Evolutionary conservation across 805 yeast species (phyloP).

Genomic region (Cyberlindnera mrakii): DNA sequence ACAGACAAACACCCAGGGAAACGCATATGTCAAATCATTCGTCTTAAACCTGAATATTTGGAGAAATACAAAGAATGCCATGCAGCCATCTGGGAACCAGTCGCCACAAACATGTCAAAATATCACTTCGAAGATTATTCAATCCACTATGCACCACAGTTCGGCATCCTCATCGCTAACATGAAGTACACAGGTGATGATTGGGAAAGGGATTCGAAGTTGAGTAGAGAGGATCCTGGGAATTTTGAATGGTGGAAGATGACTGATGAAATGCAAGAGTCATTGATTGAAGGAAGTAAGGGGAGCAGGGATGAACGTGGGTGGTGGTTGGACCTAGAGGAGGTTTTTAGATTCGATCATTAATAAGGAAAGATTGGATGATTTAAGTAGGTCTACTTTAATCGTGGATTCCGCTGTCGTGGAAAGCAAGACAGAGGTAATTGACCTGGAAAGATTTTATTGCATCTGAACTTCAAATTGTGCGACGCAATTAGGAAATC

Average conservation of each 20-base stretch:
- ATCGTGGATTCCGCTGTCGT: neutral
- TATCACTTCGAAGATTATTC: slow-evolving; percentile 38
- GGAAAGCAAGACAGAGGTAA: too few species aligned
- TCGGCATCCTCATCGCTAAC: slow-evolving; percentile 29
- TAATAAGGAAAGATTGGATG: neutral
- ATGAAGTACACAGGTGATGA: slow-evolving; percentile 34
- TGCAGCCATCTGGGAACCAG: slow-evolving; percentile 26
- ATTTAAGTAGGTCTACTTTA: neutral
- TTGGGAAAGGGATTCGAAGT: slow-evolving; percentile 30
- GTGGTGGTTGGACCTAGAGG: slow-evolving; percentile 34
- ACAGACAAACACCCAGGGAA: slow-evolving; percentile 27
- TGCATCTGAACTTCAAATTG: too few species aligned
- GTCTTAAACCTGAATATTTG: slow-evolving; percentile 32
- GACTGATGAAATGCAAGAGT: slow-evolving; percentile 35
- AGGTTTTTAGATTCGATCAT: slow-evolving; percentile 33
- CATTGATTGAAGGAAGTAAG: slow-evolving; percentile 30
- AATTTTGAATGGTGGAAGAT: slow-evolving; percentile 36
- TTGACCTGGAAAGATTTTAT: too few species aligned
- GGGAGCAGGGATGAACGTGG: slow-evolving; percentile 33
- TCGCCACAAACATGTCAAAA: slow-evolving; percentile 26
- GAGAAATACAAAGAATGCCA: slow-evolving; percentile 33
- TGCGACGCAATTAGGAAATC: too few species aligned
- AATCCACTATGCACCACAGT: slow-evolving; percentile 29
- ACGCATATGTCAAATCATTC: slow-evolving; percentile 34
- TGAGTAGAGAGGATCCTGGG: slow-evolving; percentile 29